These are phyloP conservation scores for Saccharomycopsis hybrid DNA, from an alignment of 1,139 yeast species.

Conservation along the genomic window DNA sequence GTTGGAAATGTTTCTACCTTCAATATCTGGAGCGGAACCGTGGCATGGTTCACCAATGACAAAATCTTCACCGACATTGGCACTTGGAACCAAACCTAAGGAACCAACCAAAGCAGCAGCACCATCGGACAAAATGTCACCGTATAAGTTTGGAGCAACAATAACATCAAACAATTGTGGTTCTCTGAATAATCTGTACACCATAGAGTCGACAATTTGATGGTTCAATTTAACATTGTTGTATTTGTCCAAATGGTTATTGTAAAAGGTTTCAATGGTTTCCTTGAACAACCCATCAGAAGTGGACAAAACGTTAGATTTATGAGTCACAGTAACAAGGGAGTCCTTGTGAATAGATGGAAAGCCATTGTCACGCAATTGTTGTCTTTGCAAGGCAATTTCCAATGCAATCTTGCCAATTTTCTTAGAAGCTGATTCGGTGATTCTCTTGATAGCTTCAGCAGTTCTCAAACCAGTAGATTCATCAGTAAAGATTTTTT, in stretches of 20 bases:
- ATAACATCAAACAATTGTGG: conserved; percentile 96
- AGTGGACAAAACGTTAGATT: conserved; percentile 87
- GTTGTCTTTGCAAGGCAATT: conserved; percentile 87
- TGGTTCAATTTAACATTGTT: conserved; percentile 66
- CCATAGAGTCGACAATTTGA: conserved; percentile 99
- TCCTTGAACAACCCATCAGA: conserved; percentile 97
- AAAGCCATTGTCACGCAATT: conserved; percentile 60
- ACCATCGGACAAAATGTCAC: conserved; percentile 95
- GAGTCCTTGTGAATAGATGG: conserved; percentile 41
- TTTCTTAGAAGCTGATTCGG: conserved; percentile 77
- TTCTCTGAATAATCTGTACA: conserved; percentile 95
- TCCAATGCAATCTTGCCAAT: conserved; percentile 90
- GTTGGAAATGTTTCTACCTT: conserved; percentile 90
- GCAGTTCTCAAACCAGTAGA: conserved; percentile 84
- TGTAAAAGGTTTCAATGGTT: conserved; percentile 72
- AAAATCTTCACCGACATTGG: conserved; percentile 92
- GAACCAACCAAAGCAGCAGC: conserved; percentile 99
- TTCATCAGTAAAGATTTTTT: conserved; percentile 59
- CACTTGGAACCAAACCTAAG: conserved; percentile 95
- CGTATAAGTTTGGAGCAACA: conserved; percentile 97
- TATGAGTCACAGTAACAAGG: conserved; percentile 83
- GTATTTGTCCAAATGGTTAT: conserved; percentile 52
- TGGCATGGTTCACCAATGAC: conserved; percentile 99
- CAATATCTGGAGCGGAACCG: conserved; percentile 98
- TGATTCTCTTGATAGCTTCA: conserved; percentile 94